Percentiles rank a stretch among this genome's conserved stretches.
phyloP scores from a whole-genome alignment of 2,329 filamentous ascomycete genomes.

The Aspergillus chevalieri region DNA sequence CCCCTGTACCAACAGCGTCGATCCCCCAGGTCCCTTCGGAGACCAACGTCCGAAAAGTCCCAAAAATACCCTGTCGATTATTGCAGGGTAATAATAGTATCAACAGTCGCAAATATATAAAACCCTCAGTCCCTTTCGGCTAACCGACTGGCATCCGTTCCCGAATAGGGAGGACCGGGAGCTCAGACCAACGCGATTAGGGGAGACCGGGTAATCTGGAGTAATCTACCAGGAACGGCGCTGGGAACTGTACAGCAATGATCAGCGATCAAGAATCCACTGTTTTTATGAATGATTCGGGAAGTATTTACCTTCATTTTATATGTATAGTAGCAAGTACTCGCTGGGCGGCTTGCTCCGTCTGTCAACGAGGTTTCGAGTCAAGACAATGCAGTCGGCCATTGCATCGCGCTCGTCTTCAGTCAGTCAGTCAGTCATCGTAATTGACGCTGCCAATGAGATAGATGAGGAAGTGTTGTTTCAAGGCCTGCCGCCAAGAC shows the following conservation, averaged over 20 bases:
- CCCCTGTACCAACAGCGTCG: background rate
- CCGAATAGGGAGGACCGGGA: slow-evolving; percentile 6
- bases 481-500: slow-evolving; percentile 9
- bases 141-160: background rate
- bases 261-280: slow-evolving; percentile 12
- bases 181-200: background rate
- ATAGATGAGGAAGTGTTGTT: slow-evolving; percentile 4
- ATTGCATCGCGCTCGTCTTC: background rate
- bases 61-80: background rate
- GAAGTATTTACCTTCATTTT: background rate
- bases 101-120: background rate
- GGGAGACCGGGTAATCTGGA: background rate
- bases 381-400: background rate
- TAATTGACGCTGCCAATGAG: slow-evolving; percentile 1
- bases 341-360: slow-evolving; percentile 1
- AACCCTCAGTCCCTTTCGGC: background rate
- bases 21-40: background rate
- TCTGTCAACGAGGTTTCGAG: background rate
- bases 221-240: slow-evolving; percentile 6
- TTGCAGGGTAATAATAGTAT: background rate
- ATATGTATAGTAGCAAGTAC: too few relatives aligned
- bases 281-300: slow-evolving; percentile 10
- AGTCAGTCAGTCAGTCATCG: background rate
- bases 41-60: background rate
- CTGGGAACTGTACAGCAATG: slow-evolving; percentile 23